Evolutionary conservation across 2,329 filamentous ascomycete genomes (phyloP).

Genomic region (Trichoderma sp.): DNA sequence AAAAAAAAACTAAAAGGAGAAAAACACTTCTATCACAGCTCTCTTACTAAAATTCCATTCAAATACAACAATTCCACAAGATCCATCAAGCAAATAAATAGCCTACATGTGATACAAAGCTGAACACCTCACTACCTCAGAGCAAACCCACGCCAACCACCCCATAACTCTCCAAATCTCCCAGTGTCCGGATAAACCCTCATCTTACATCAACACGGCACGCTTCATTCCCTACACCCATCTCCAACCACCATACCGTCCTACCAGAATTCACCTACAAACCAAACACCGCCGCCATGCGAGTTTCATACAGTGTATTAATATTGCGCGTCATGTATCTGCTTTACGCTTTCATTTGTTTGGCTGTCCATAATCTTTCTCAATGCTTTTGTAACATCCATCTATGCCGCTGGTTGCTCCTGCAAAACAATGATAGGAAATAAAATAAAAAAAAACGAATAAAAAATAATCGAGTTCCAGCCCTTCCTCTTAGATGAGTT

Average conservation of each 20-base stretch:
- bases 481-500: slow-evolving; percentile 17
- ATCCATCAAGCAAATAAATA: too few relatives aligned
- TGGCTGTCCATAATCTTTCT: slow-evolving; percentile 22
- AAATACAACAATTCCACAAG: too few relatives aligned
- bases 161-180: too few relatives aligned
- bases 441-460: not conserved
- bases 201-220: not conserved
- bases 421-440: slow-evolving; percentile 14
- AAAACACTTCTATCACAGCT: too few relatives aligned
- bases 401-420: slow-evolving; percentile 24
- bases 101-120: too few relatives aligned
- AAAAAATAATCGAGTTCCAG: slow-evolving; percentile 2
- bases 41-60: too few relatives aligned
- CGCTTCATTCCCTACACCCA: too few relatives aligned
- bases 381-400: slow-evolving; percentile 24
- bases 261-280: not conserved
- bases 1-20: too few relatives aligned
- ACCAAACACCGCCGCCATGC: not conserved
- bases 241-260: too few relatives aligned
- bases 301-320: slow-evolving; percentile 2
- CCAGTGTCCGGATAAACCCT: not conserved
- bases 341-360: slow-evolving; percentile 19
- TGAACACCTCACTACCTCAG: too few relatives aligned
- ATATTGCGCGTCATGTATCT: not conserved
- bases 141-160: too few relatives aligned